Percentiles rank a stretch among this genome's conserved stretches.
Conservation (phyloP, 139 green algal species). For the Desmodesmus armatus region DNA sequence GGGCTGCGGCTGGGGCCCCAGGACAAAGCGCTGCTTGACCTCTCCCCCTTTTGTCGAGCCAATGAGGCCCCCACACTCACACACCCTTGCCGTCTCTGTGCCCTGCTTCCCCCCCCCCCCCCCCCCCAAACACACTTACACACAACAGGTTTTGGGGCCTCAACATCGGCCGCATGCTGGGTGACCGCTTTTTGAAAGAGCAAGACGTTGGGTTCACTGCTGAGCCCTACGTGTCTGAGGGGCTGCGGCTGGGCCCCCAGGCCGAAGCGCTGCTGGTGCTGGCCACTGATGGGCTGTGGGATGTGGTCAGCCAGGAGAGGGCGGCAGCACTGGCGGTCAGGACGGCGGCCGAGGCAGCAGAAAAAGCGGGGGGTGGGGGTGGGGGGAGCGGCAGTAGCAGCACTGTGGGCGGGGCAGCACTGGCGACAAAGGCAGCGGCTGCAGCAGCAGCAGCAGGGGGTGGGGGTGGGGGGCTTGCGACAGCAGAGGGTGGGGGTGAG, state of each 20-base stretch:
- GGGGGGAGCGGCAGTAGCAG: neutral
- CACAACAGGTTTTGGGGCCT: slow-evolving; percentile 67
- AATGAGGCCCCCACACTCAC: too few relatives aligned
- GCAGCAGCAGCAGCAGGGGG: slow-evolving; percentile 13
- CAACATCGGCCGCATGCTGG: slow-evolving; percentile 71
- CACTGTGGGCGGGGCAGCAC: neutral
- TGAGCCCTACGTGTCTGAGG: slow-evolving; percentile 55
- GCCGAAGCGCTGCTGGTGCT: slow-evolving; percentile 55
- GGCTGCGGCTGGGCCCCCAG: neutral
- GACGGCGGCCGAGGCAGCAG: neutral
- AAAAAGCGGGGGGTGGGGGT: neutral
- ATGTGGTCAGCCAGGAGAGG: slow-evolving; percentile 57
- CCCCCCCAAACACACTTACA: too few relatives aligned
- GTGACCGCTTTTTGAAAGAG: slow-evolving; percentile 72
- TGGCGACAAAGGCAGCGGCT: neutral
- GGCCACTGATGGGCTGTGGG: slow-evolving; percentile 69
- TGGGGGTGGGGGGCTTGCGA: neutral
- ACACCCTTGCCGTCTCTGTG: too few relatives aligned
- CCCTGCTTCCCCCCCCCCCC: too few relatives aligned
- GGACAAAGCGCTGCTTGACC: slow-evolving; percentile 50
- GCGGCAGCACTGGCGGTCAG: slow-evolving; percentile 33
- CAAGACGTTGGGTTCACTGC: slow-evolving; percentile 69
- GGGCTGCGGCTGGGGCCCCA: neutral
- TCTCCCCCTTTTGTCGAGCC: too few relatives aligned
- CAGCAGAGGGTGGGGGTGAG: neutral